Percentiles rank a stretch among this genome's conserved stretches.
These are phyloP conservation scores for Prosopis cineraria DNA, from an alignment of 306 rosid genomes.

Conservation along the genomic window DNA sequence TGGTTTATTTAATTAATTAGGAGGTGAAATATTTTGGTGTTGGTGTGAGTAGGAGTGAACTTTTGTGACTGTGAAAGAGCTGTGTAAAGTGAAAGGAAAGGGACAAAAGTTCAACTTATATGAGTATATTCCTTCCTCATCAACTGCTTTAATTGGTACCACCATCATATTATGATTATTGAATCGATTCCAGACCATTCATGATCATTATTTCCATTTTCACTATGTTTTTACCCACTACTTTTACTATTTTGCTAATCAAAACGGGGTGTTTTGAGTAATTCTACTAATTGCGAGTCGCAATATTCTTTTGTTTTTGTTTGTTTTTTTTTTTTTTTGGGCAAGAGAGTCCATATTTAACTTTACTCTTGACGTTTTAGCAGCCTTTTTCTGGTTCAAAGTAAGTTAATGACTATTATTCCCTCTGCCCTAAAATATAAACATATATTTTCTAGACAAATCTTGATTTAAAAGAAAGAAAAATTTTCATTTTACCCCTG, in stretches of 20 bases:
- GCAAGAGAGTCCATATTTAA: too few relatives aligned
- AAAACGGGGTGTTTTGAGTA: too few relatives aligned
- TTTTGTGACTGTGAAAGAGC: conserved; percentile 16
- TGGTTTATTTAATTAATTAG: not conserved
- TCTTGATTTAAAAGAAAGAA: too few relatives aligned
- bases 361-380: too few relatives aligned
- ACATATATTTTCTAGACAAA: too few relatives aligned
- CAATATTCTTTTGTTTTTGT: too few relatives aligned
- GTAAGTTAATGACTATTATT: not conserved
- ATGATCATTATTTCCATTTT: not conserved
- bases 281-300: too few relatives aligned
- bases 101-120: not conserved
- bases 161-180: not conserved
- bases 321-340: too few relatives aligned
- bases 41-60: not conserved
- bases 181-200: not conserved
- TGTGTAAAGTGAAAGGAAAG: conserved; percentile 20
- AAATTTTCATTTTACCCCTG: too few relatives aligned
- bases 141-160: not conserved
- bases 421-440: too few relatives aligned
- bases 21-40: not conserved
- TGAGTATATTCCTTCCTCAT: not conserved
- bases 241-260: not conserved
- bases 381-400: not conserved
- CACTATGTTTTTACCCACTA: too few relatives aligned